phyloP scores from a whole-genome alignment of 768 basidiomycete genomes.

The Chalciporus chontae region DNA sequence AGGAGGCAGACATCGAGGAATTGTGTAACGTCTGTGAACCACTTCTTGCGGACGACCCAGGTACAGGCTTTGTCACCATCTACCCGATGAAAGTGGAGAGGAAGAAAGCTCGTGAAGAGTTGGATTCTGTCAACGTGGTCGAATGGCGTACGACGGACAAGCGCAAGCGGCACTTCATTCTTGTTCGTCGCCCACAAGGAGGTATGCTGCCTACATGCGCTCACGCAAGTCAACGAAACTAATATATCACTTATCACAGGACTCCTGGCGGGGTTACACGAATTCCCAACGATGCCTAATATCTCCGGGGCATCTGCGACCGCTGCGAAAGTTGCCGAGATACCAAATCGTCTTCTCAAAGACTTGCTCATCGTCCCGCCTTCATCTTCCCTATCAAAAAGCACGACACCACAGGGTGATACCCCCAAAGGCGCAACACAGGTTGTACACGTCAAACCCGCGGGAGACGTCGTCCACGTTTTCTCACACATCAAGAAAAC shows the following conservation, averaged over 20 bases:
- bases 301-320: slow-evolving; percentile 42
- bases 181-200: slow-evolving; percentile 78
- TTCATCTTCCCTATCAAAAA: slow-evolving; percentile 5
- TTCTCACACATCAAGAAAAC: slow-evolving; percentile 93
- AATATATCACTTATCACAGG: slow-evolving; percentile 44
- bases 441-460: slow-evolving; percentile 46
- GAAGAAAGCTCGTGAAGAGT: slow-evolving; percentile 81
- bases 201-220: slow-evolving; percentile 44
- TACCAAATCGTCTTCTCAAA: slow-evolving; percentile 36
- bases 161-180: slow-evolving; percentile 59
- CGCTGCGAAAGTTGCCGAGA: slow-evolving; percentile 28
- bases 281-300: slow-evolving; percentile 72
- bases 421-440: slow-evolving; percentile 11
- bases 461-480: slow-evolving; percentile 70
- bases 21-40: slow-evolving; percentile 67
- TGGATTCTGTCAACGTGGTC: slow-evolving; percentile 81
- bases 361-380: slow-evolving; percentile 37
- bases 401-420: not conserved
- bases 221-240: not conserved
- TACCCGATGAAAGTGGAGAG: slow-evolving; percentile 86
- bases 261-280: slow-evolving; percentile 84
- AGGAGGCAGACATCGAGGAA: slow-evolving; percentile 69
- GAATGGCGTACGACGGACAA: slow-evolving; percentile 57
- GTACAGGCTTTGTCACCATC: slow-evolving; percentile 48
- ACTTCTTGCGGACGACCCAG: slow-evolving; percentile 31